These are phyloP conservation scores for Chrysoporthe cubensis DNA, from an alignment of 2,329 filamentous ascomycete genomes.

Conservation along the genomic window DNA sequence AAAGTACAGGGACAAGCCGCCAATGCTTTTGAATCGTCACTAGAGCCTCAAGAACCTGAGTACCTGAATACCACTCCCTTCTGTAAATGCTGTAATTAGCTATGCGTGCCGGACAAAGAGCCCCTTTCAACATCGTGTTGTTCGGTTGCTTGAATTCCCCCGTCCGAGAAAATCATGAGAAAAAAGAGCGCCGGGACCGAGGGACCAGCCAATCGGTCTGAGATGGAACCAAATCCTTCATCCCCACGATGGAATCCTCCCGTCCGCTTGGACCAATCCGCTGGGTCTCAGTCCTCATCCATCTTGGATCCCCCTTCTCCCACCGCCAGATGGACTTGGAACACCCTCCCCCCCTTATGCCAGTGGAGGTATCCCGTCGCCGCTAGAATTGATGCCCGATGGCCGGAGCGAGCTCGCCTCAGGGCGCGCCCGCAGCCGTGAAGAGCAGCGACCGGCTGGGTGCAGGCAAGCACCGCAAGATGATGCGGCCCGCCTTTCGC, in stretches of 20 bases:
- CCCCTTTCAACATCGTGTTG: neutral
- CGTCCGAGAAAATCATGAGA: neutral
- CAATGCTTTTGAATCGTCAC: too few relatives aligned
- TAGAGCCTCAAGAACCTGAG: too few relatives aligned
- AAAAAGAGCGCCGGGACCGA: neutral
- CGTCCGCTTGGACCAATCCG: neutral
- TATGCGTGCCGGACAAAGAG: neutral
- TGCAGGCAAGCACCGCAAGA: too few relatives aligned
- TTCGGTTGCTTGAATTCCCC: neutral
- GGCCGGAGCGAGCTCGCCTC: neutral
- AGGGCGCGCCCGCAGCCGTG: neutral
- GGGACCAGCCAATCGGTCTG: constrained; percentile 4
- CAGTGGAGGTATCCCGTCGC: neutral
- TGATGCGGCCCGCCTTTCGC: too few relatives aligned
- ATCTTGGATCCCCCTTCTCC: neutral
- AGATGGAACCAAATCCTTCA: constrained; percentile 4
- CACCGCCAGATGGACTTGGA: neutral
- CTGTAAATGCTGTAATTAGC: too few relatives aligned
- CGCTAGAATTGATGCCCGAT: neutral
- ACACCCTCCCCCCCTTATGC: too few relatives aligned
- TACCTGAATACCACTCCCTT: too few relatives aligned
- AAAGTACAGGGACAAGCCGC: too few relatives aligned
- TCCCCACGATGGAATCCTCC: constrained; percentile 9
- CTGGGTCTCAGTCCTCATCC: neutral
- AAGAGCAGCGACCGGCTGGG: neutral